phyloP scores from a whole-genome alignment of 352 stramenopile species.

The Phytophthora constricta region DNA sequence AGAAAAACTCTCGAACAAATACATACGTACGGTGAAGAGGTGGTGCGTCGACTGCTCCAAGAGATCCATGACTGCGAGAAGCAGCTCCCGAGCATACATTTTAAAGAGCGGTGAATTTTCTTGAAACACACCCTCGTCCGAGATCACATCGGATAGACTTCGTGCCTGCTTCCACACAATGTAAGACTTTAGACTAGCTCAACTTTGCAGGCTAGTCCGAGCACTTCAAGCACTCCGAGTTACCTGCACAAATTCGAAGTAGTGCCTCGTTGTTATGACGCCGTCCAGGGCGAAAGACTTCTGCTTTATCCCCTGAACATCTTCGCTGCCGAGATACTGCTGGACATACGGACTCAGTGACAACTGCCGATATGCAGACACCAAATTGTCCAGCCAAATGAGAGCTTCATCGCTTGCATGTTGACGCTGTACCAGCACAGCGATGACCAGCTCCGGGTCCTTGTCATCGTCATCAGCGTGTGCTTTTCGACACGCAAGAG shows the following conservation, averaged over 20 bases:
- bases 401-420: constrained; percentile 21
- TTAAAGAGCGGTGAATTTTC: constrained; percentile 27
- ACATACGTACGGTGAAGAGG: constrained; percentile 10
- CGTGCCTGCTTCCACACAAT: neutral
- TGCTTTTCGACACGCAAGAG: neutral
- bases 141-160: constrained; percentile 19
- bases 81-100: constrained; percentile 26
- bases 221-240: neutral
- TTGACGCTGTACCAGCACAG: constrained; percentile 17
- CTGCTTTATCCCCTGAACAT: constrained; percentile 5
- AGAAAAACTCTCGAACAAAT: too few species aligned
- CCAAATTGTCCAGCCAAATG: constrained; percentile 24
- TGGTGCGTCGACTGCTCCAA: constrained; percentile 27
- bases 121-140: constrained; percentile 11
- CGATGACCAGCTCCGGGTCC: constrained; percentile 13
- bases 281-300: constrained; percentile 6
- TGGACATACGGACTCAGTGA: constrained; percentile 27
- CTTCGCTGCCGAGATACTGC: constrained; percentile 30
- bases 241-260: constrained; percentile 27
- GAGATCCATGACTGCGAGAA: constrained; percentile 23
- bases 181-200: neutral
- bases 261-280: constrained; percentile 8
- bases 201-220: neutral
- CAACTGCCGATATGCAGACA: constrained; percentile 25
- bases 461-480: neutral